Evolutionary conservation across 495 filamentous ascomycete genomes (phyloP).

Genomic region (Penicillium pulvis): DNA sequence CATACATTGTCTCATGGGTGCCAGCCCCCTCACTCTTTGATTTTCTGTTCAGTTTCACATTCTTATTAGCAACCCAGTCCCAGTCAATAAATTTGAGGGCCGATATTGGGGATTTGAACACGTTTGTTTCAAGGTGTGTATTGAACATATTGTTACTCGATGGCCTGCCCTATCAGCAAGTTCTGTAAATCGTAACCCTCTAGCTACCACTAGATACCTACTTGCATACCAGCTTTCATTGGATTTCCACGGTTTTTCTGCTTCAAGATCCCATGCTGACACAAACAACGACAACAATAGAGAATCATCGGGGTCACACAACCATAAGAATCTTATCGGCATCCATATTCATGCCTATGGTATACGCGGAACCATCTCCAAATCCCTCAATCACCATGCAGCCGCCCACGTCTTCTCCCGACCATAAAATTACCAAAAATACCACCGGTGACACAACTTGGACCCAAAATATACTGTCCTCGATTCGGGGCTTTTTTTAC

Average conservation of each 20-base stretch:
- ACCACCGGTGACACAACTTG: slow-evolving; percentile 9
- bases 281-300: background rate
- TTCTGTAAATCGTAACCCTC: too few species aligned
- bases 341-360: background rate
- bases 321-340: background rate
- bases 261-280: background rate
- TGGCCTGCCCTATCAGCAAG: too few species aligned
- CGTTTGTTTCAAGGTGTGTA: too few species aligned
- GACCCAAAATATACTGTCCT: slow-evolving; percentile 14
- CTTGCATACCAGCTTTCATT: background rate
- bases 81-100: too few species aligned
- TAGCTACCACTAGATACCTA: too few species aligned
- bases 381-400: background rate
- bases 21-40: too few species aligned
- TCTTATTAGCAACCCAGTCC: too few species aligned
- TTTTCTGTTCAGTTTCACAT: too few species aligned
- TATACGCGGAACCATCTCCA: background rate
- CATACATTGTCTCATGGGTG: too few species aligned
- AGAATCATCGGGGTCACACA: background rate
- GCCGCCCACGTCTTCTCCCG: background rate
- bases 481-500: slow-evolving; percentile 17
- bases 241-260: background rate
- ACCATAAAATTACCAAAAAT: background rate
- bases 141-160: too few species aligned
- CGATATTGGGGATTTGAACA: too few species aligned